Evolutionary conservation across 495 filamentous ascomycete species (phyloP), one percentile per base, ranked within the genome.

Genomic region (Rhypophila decipiens): DNA sequence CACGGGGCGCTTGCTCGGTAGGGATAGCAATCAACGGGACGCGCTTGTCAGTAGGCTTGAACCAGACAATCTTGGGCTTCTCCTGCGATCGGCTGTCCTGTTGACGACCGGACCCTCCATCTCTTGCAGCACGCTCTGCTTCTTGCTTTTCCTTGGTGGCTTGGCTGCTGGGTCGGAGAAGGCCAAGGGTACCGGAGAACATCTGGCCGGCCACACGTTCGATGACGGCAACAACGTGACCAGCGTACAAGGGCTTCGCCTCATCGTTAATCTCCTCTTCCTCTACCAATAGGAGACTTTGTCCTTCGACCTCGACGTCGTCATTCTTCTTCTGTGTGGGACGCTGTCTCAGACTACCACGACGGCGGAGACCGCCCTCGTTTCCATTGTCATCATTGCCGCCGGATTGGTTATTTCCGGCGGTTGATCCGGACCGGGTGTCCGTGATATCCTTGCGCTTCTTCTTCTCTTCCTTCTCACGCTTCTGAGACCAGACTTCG

Each of bases 241-340:
- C 93, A 42, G 93, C 93, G 63, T 96, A 98, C 12, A 98, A 75
- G 3, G 93, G 93, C 68, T 98, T 97, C 63, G 91, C 87, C 59
- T 97, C 93, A 60, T 98, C 93, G 50, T 88, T 97, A 65, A 98
- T 95, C 65, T 98, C 93, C 64, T 98, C 93, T 65, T 98, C 93
- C 58, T 98, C 93, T 54, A 96, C 90, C 21, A 98, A 78, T 45
- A 98, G 79, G 39, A 98, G 79, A 63, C 90, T 96, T 70, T 98
- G 93, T 2, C 93, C 93, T 63, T 98, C 93, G 37, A 98, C 93
- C 70, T 98, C 93, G 22, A 98, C 93, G 67, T 98, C 93, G 53
- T 98, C 93, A 48, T 98, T 98, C 78, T 98, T 98, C 80, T 98
- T 98, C 69, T 98, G 93, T 1, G 91, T 97, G 18, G 94, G 94